A percentile compares a stretch with the other conserved stretches of the same genome.
phyloP scores from a whole-genome alignment of 208 protist genomes.

The Blastocrithidia nonstop region DNA sequence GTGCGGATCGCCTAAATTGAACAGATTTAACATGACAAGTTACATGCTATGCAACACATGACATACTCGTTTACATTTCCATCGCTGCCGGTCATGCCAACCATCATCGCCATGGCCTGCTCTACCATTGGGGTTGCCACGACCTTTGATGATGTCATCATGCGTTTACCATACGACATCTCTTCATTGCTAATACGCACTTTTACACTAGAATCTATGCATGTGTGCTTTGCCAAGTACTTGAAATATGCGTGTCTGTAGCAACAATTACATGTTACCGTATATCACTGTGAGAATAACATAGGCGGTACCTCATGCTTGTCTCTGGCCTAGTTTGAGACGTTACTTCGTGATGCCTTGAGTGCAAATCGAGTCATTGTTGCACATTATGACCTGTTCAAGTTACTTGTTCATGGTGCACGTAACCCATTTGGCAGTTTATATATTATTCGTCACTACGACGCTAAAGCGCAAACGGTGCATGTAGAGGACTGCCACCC shows the following conservation, averaged over 20 bases:
- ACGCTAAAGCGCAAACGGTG: constrained; percentile 26
- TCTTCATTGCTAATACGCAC: constrained; percentile 58
- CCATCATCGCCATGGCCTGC: constrained; percentile 66
- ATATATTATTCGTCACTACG: constrained; percentile 47
- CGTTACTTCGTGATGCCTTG: constrained; percentile 20
- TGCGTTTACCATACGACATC: constrained; percentile 54
- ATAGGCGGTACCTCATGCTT: constrained; percentile 13
- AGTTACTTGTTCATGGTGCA: constrained; percentile 48
- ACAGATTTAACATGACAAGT: neutral
- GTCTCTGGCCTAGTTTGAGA: constrained; percentile 22
- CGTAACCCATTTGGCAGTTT: constrained; percentile 53
- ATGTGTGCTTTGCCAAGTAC: constrained; percentile 52
- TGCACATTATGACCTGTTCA: constrained; percentile 32
- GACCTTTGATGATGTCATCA: constrained; percentile 68
- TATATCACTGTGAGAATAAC: constrained; percentile 39
- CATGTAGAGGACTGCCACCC: constrained; percentile 53
- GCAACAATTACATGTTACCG: constrained; percentile 20
- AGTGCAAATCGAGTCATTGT: constrained; percentile 21
- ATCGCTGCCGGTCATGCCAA: constrained; percentile 46
- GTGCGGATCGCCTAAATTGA: neutral
- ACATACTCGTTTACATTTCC: constrained; percentile 39
- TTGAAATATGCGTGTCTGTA: constrained; percentile 17
- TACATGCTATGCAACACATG: constrained; percentile 4
- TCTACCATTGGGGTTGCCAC: constrained; percentile 31
- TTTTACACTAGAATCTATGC: constrained; percentile 60